phyloP scores from a whole-genome alignment of 495 filamentous ascomycete species.

The Geopyxis carbonaria region DNA sequence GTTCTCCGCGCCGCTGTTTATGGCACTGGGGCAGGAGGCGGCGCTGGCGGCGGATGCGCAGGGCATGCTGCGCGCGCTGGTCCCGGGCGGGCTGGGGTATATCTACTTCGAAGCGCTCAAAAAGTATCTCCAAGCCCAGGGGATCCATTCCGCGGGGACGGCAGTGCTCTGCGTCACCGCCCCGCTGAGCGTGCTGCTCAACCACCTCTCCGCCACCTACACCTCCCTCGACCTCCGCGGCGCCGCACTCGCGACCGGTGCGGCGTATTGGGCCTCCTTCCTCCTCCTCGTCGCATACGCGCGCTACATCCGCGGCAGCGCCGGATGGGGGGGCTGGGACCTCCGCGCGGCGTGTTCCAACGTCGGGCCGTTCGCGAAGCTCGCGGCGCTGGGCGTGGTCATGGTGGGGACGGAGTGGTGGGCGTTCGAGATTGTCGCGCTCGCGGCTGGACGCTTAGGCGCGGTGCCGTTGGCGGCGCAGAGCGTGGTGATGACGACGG shows the following conservation, averaged over 20 bases:
- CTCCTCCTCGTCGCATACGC: conserved; percentile 59
- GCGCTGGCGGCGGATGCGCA: conserved; percentile 60
- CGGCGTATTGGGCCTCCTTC: conserved; percentile 81
- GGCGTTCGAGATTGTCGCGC: conserved; percentile 90
- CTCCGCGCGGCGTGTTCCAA: conserved; percentile 38
- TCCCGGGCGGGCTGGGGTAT: conserved; percentile 76
- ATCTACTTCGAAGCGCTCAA: conserved; percentile 86
- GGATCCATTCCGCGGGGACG: conserved; percentile 74
- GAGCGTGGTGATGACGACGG: conserved; percentile 85
- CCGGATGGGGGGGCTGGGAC: conserved; percentile 74
- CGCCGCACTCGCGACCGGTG: conserved; percentile 65
- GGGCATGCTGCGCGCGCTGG: conserved; percentile 56
- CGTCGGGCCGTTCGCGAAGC: conserved; percentile 52
- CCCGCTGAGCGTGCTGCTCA: conserved; percentile 57
- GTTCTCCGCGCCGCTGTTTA: conserved; percentile 60
- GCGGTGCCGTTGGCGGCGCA: conserved; percentile 74
- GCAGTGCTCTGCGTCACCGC: conserved; percentile 75
- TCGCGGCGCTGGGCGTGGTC: conserved; percentile 64
- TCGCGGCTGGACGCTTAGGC: conserved; percentile 69
- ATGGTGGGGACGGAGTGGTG: conserved; percentile 93
- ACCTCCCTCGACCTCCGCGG: conserved; percentile 56
- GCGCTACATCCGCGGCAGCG: conserved; percentile 50
- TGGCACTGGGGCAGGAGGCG: conserved; percentile 59
- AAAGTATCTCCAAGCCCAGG: conserved; percentile 84
- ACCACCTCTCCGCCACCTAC: conserved; percentile 63